Base-by-base conservation (phyloP, 352 stramenopile species). In the Phytophthora pinifolia region DNA sequence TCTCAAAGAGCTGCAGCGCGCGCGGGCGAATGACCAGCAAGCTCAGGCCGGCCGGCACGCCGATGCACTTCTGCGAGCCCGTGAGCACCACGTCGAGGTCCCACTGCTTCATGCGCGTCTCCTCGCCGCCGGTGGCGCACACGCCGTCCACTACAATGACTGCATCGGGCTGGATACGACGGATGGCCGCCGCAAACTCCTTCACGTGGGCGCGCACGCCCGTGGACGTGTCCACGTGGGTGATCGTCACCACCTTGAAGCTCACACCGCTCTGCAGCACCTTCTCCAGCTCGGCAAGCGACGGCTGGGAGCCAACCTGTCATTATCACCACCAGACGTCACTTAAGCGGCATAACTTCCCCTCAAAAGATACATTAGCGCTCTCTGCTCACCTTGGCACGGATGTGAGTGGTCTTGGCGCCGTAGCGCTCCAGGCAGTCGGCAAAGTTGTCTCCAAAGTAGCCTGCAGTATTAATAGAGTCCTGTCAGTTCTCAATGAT, bases 51-150 rank as follows among this genome's bases (percentile, higher is more conserved):
- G 80, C 80, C 13, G 80, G 80, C 44, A 91, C 80, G 6, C 74
- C 80, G 18, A 91, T 66, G 46, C 80, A 91, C 67, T 91, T 91
- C 53, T 91, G 80, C 39, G 80, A 91, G 32, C 80, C 80, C 35
- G 80, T 91, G 30, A 91, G 72, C 36, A 91, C 80, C 20, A 89
- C 76, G 44, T 91, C 80, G 13, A 91, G 52, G 62, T 91, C 80
- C 80, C 80, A 91, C 52, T 77, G 66, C 70, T 88, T 91, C 76
- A 88, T 89, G 45, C 76, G 79, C n/a, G 74, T 82, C 70, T 85
- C 78, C 53, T 91, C 80, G 20, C 80, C 80, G 20, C 80, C 80
- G 7, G 79, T 72, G 31, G 80, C 78, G 35, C 80, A 91, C 29
- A 91, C 80, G 18, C 80, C 74, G 46, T 91, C 80, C 38, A 91